These are phyloP conservation scores for Paspalum notatum DNA, from an alignment of 176 grass and related monocot genomes.

Conservation along the genomic window DNA sequence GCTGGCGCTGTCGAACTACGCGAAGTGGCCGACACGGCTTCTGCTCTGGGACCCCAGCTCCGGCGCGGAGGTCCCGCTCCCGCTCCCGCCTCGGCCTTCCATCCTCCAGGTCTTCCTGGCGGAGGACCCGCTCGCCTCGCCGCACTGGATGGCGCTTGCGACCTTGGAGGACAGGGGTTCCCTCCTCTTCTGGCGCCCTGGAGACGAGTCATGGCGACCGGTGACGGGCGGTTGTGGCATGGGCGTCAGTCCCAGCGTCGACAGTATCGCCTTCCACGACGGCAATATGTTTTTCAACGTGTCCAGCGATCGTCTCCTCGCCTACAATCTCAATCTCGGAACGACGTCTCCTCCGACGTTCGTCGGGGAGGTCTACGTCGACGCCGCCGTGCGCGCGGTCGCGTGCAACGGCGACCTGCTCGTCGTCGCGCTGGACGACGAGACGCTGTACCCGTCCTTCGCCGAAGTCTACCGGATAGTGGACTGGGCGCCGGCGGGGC, in stretches of 20 bases:
- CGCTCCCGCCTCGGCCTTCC: not conserved
- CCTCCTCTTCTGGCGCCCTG: not conserved
- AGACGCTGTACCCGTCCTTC: not conserved
- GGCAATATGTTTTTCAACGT: not conserved
- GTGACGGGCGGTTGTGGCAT: not conserved
- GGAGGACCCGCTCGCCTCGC: not conserved
- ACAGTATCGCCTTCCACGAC: not conserved
- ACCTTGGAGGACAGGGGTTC: too few relatives aligned
- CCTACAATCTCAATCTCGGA: not conserved
- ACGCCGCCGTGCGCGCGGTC: not conserved
- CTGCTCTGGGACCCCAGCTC: not conserved
- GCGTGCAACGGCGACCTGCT: not conserved
- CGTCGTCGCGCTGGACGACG: not conserved
- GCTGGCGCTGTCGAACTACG: not conserved
- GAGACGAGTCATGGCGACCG: not conserved
- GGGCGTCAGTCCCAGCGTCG: not conserved
- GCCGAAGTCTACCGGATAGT: not conserved
- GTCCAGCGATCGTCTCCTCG: not conserved
- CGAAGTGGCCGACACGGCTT: not conserved
- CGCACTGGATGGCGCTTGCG: not conserved
- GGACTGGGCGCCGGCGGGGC: not conserved
- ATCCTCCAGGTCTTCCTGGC: not conserved
- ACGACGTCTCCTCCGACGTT: not conserved
- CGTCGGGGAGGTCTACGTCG: fast-evolving
- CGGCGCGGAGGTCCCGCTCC: not conserved